Evolutionary conservation across 768 basidiomycete genomes (phyloP).

Genomic region (Goffeauzyma gilvescens): DNA sequence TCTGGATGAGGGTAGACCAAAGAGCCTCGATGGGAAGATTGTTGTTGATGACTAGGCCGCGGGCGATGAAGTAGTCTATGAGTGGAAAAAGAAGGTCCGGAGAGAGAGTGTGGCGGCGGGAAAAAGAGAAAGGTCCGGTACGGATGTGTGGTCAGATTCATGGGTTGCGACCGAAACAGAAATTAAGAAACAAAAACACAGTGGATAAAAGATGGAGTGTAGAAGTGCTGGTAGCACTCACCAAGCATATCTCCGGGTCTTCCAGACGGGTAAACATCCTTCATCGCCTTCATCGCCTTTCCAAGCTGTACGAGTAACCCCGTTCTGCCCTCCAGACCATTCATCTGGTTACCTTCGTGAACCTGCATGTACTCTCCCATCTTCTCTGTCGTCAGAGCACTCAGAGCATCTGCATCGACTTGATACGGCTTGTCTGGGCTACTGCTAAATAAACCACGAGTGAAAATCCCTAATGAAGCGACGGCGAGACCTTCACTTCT

Average conservation of each 20-base stretch:
- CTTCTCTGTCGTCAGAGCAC: slow-evolving; percentile 42
- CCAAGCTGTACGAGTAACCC: slow-evolving; percentile 55
- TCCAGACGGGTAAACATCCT: slow-evolving; percentile 49
- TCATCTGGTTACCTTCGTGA: slow-evolving; percentile 54
- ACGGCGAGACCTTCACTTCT: slow-evolving; percentile 55
- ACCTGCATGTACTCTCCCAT: slow-evolving; percentile 64
- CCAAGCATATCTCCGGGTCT: slow-evolving; percentile 70
- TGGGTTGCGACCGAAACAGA: background rate
- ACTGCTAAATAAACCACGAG: slow-evolving; percentile 60
- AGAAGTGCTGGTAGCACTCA: slow-evolving; percentile 24
- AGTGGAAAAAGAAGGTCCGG: too few species aligned
- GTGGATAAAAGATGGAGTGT: background rate
- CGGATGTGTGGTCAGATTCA: background rate
- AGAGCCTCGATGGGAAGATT: slow-evolving; percentile 52
- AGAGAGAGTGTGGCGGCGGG: background rate
- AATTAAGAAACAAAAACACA: background rate
- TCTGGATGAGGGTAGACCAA: slow-evolving; percentile 65
- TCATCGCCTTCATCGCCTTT: slow-evolving; percentile 46
- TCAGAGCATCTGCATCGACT: slow-evolving; percentile 48
- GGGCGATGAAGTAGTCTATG: slow-evolving; percentile 3
- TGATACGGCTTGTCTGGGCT: slow-evolving; percentile 19
- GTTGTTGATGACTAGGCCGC: slow-evolving; percentile 24
- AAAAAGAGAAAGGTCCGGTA: background rate
- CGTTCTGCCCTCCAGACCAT: slow-evolving; percentile 71
- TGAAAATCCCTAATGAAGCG: slow-evolving; percentile 79